phyloP scores from a whole-genome alignment of 208 protist species.

The Trichomonas tenax region DNA sequence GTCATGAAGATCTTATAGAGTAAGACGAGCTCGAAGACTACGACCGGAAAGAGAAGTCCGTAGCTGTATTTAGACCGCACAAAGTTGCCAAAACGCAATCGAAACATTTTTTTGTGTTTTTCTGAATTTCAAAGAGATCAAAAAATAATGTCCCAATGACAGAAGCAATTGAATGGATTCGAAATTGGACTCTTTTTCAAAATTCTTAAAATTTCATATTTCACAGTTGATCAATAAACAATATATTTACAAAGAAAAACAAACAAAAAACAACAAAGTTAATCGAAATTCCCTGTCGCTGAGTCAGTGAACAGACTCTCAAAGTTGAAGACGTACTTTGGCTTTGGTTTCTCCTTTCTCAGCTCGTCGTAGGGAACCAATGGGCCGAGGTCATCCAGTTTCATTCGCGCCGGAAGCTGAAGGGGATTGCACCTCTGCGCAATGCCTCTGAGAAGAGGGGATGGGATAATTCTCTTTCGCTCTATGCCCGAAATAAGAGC shows the following conservation, averaged over 20 bases:
- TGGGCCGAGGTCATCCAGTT: not conserved
- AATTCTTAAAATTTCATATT: too few relatives aligned
- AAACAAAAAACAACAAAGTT: not conserved
- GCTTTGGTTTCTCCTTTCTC: not conserved
- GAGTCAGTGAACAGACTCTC: not conserved
- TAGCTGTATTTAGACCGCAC: not conserved
- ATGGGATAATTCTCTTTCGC: not conserved
- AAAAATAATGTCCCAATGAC: too few relatives aligned
- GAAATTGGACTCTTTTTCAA: too few relatives aligned
- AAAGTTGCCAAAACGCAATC: not conserved
- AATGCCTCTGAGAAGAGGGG: not conserved
- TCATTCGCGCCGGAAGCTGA: not conserved
- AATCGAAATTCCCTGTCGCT: not conserved
- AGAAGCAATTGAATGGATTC: too few relatives aligned
- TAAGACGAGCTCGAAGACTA: not conserved
- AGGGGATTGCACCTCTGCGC: not conserved
- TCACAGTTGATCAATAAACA: too few relatives aligned
- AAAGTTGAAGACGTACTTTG: not conserved
- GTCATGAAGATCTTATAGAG: not conserved
- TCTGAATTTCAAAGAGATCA: too few relatives aligned
- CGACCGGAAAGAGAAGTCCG: not conserved
- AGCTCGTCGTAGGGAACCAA: not conserved
- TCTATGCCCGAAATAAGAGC: not conserved
- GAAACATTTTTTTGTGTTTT: too few relatives aligned
- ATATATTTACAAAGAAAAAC: not conserved